Evolutionary conservation across 2,329 filamentous ascomycete genomes (phyloP).

Genomic region (Malbranchea cinnamomea): DNA sequence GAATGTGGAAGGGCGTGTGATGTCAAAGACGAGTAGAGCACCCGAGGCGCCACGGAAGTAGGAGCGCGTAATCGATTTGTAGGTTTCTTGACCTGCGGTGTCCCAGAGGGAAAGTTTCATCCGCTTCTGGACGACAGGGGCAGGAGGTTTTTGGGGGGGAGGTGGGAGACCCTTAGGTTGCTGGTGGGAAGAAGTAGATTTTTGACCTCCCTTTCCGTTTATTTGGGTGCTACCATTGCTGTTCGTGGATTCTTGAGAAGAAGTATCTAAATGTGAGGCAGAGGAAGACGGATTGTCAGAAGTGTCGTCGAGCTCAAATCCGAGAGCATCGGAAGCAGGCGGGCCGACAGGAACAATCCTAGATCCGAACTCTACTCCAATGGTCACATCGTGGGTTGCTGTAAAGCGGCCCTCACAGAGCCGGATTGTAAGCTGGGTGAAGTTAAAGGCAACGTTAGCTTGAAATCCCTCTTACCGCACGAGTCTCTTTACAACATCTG

Average conservation of each 20-base stretch:
- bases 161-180: slow-evolving; percentile 18
- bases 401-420: slow-evolving; percentile 95
- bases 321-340: slow-evolving; percentile 49
- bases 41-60: slow-evolving; percentile 77
- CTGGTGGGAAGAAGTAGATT: slow-evolving; percentile 4
- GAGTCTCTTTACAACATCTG: neutral
- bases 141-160: slow-evolving; percentile 22
- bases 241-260: slow-evolving; percentile 7
- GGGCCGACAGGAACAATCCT: slow-evolving; percentile 83
- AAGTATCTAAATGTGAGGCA: slow-evolving; percentile 5
- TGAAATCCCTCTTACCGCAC: neutral
- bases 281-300: slow-evolving; percentile 5
- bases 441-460: no score
- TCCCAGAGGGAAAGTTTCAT: slow-evolving; percentile 96
- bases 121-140: slow-evolving; percentile 43
- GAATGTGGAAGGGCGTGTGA: slow-evolving; percentile 74
- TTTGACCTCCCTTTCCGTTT: slow-evolving; percentile 3
- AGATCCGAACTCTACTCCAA: slow-evolving; percentile 90
- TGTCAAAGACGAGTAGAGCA: slow-evolving; percentile 84
- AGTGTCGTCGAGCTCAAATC: slow-evolving; percentile 31
- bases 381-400: slow-evolving; percentile 89
- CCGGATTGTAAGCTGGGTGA: slow-evolving; percentile 64
- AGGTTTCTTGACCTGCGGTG: slow-evolving; percentile 91
- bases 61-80: slow-evolving; percentile 87
- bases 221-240: slow-evolving; percentile 2